A percentile compares a stretch with the other conserved stretches of the same genome.
phyloP scores from a whole-genome alignment of 371 early-diverging fungal species.

The Blakeslea trispora region DNA sequence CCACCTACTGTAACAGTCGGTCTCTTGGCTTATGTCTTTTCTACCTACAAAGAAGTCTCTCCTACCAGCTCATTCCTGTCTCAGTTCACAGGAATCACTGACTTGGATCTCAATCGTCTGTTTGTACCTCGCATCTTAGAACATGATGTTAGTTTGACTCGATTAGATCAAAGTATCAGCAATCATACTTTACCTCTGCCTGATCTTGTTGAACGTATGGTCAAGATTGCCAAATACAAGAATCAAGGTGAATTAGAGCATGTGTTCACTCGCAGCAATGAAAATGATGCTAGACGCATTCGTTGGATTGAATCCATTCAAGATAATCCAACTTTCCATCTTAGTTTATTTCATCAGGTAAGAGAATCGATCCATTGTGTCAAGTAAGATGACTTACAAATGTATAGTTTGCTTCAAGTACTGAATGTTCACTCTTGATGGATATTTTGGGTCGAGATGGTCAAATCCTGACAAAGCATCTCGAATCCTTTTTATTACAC shows the following conservation, averaged over 20 bases:
- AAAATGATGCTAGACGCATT: slow-evolving; percentile 21
- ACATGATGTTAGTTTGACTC: slow-evolving; percentile 42
- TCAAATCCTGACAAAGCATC: slow-evolving; percentile 21
- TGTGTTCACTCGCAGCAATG: slow-evolving; percentile 22
- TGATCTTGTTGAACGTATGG: slow-evolving; percentile 19
- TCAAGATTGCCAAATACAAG: slow-evolving; percentile 4
- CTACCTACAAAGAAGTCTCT: slow-evolving; percentile 14
- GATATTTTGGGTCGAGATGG: slow-evolving; percentile 36
- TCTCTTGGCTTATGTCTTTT: slow-evolving; percentile 15
- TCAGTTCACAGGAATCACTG: slow-evolving; percentile 9
- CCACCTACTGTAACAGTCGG: slow-evolving; percentile 15
- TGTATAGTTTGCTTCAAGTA: slow-evolving; percentile 28
- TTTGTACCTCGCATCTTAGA: slow-evolving; percentile 31
- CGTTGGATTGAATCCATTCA: slow-evolving; percentile 31
- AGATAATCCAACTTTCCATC: slow-evolving; percentile 23
- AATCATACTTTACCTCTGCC: slow-evolving; percentile 5
- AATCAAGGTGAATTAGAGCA: slow-evolving; percentile 4
- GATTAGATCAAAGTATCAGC: slow-evolving; percentile 24
- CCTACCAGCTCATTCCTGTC: slow-evolving; percentile 8
- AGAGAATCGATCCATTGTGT: no score
- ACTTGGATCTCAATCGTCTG: slow-evolving; percentile 30
- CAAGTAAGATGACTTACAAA: no score
- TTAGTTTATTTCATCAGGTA: slow-evolving; percentile 31
- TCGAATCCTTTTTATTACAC: slow-evolving; percentile 31
- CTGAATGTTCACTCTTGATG: slow-evolving; percentile 33